Evolutionary conservation across 768 basidiomycete species (phyloP), one percentile per base, ranked within the genome.

Genomic region (Thelephora aurantiotincta): DNA sequence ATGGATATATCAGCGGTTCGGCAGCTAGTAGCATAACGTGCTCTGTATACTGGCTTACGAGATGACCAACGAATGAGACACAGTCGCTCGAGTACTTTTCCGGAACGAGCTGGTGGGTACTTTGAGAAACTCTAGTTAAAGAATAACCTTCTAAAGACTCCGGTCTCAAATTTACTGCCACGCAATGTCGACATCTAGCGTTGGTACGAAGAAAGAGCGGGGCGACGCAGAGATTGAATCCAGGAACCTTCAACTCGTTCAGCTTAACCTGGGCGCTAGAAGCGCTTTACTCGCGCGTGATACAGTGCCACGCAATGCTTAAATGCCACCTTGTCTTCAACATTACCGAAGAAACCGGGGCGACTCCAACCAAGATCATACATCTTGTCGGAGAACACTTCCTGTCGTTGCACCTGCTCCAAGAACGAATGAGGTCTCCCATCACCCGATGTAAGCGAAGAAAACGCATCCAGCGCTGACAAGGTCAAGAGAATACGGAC

Each of bases 151-250:
- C 4, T 9, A 30, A 30, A 30, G 26, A 4, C 26, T 30, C 9
- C 26, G 9, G 9, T 4, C 26, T 4, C 5, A 30, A 30, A 30
- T 9, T 30, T 30, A 30, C 26, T 87, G 83, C 82, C 82, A 84
- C 3, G 71, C 74, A n/a, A 87, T 64, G 52, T 85, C 83, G 34
- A 86, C 81, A 51, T 84, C 81, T 13, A 85, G 59, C 1, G 80
- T 82, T 11, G 79, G 77, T 2, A 78, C 75, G 35, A 70, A 65
- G 57, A 74, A 69, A 0, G 65, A 57, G 9, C 38, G 5, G 9
- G 55, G 54, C 1, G 72, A 67, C 0, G 63, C 64, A 1, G 67
- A 57, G 60, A 76, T 68, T 22, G 81, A 58, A 48, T 79, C 77
- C 9, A 82, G 65, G 60, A 82, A 81, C 6, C 68, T 71, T 41